A percentile compares a stretch with the other conserved stretches of the same genome.
Conservation (phyloP, 345 rosid genomes). For the Eucalyptus regnans region DNA sequence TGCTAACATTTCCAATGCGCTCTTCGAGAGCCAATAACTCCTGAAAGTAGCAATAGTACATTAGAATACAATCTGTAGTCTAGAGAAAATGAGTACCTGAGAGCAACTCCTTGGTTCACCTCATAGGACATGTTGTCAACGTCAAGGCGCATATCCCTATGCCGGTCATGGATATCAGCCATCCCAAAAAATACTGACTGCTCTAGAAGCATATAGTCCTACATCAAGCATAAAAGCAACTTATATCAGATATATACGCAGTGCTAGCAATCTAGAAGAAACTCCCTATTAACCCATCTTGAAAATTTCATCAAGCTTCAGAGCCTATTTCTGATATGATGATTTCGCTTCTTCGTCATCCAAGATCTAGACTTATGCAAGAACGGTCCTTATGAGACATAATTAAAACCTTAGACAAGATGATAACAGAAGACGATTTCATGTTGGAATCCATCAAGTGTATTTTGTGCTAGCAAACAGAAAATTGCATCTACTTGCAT, state of each 20-base stretch:
- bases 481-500: not conserved
- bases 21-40: slow-evolving; percentile 84
- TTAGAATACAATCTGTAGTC: not conserved
- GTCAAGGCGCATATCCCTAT: slow-evolving; percentile 93
- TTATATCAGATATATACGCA: not conserved
- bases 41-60: slow-evolving; percentile 14
- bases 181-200: slow-evolving; percentile 53
- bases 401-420: not conserved
- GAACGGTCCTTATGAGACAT: not conserved
- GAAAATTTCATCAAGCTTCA: not conserved
- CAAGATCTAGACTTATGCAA: not conserved
- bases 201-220: slow-evolving; percentile 84
- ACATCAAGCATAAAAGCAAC: not conserved
- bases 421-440: not conserved
- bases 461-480: not conserved
- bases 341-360: not conserved
- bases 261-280: not conserved
- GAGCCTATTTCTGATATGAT: not conserved
- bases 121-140: slow-evolving; percentile 98
- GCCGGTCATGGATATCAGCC: slow-evolving; percentile 64
- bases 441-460: not conserved
- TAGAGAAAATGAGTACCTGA: not conserved
- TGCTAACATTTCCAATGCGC: slow-evolving; percentile 81
- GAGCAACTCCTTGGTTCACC: slow-evolving; percentile 22
- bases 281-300: not conserved